Conservation (phyloP, 176 grass and related monocot genomes). For the Panicum miliaceum region DNA sequence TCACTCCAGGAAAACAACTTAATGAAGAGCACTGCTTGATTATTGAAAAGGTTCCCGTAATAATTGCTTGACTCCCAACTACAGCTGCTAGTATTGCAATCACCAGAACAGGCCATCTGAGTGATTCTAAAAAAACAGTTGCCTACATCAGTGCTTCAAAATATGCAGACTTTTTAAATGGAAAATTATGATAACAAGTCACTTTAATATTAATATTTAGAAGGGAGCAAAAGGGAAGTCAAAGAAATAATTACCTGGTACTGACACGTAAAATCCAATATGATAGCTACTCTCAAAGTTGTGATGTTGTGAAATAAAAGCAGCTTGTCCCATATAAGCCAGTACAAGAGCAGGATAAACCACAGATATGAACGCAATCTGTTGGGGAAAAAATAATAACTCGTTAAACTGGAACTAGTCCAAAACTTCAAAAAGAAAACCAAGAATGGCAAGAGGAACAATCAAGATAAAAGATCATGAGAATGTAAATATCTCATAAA, state of each 20-base stretch:
- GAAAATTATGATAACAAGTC: background rate
- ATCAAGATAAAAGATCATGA: conserved; percentile 8
- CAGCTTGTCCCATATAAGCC: conserved; percentile 97
- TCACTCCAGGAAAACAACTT: conserved; percentile 92
- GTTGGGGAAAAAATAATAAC: conserved; percentile 34
- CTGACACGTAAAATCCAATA: conserved; percentile 99
- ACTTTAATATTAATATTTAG: background rate
- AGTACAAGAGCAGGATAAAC: conserved; percentile 94
- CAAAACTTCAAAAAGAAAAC: background rate
- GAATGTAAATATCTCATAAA: background rate
- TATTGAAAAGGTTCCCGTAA: conserved; percentile 97
- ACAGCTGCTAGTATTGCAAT: conserved; percentile 96
- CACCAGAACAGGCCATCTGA: conserved; percentile 92
- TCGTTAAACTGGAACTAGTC: conserved; percentile 15
- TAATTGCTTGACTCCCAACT: conserved; percentile 94
- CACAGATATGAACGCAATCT: conserved; percentile 85
- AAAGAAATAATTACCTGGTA: conserved; percentile 78
- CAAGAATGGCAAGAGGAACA: conserved; percentile 14
- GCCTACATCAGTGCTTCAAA: conserved; percentile 28
- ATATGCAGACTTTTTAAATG: background rate
- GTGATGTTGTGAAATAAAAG: conserved; percentile 97
- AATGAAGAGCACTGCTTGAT: conserved; percentile 95
- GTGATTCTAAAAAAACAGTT: conserved; percentile 67
- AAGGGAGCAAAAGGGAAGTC: conserved; percentile 17
- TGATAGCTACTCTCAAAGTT: conserved; percentile 73